A percentile compares a stretch with the other conserved stretches of the same genome.
Evolutionary conservation across 306 rosid genomes (phyloP).

Genomic region (Prunus mume): DNA sequence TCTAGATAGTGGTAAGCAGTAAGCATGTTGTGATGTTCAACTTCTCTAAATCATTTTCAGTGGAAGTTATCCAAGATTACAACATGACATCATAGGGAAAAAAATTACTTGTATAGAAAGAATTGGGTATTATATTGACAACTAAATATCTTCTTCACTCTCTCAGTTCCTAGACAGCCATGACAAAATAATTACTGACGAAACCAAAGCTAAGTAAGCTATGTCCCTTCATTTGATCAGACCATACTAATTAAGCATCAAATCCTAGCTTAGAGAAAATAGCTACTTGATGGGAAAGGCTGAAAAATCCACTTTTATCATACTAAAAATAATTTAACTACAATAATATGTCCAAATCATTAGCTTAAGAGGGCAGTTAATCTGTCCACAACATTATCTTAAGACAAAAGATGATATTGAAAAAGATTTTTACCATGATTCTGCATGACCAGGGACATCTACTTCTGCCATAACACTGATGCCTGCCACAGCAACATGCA

Average conservation of each 20-base stretch:
- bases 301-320: neutral
- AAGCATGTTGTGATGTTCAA: neutral
- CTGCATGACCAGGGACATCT: slow-evolving; percentile 95
- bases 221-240: neutral
- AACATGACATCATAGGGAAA: neutral
- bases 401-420: slow-evolving; percentile 13
- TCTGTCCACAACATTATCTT: neutral
- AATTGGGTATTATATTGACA: neutral
- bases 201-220: neutral
- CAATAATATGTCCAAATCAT: slow-evolving; percentile 1
- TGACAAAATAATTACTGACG: neutral
- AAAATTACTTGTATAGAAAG: neutral
- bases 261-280: neutral
- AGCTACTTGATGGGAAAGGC: slow-evolving; percentile 3
- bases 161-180: neutral
- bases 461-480: slow-evolving; percentile 92
- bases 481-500: slow-evolving; percentile 50
- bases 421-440: slow-evolving; percentile 66
- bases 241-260: neutral
- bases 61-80: neutral
- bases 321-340: neutral
- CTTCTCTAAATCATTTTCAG: neutral
- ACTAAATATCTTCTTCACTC: neutral
- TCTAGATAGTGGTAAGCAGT: neutral
- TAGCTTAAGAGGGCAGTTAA: neutral